These are phyloP conservation scores for Cadophora sp. DNA, from an alignment of 2,329 filamentous ascomycete species.

Conservation along the genomic window DNA sequence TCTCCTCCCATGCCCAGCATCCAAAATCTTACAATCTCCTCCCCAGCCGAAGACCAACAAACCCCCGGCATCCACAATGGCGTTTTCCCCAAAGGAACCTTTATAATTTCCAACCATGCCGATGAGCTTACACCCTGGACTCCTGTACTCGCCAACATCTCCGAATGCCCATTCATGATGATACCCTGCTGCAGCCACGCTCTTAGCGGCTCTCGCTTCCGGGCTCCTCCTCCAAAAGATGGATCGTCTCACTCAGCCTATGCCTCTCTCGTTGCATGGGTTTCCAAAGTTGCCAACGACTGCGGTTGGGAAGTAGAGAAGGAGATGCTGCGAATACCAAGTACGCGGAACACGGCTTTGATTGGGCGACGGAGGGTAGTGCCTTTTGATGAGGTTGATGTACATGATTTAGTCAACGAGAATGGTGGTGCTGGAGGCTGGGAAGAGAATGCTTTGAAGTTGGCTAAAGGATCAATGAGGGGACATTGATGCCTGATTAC, in stretches of 20 bases:
- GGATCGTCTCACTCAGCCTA: conserved; percentile 69
- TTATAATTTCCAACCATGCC: conserved; percentile 96
- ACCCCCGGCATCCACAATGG: conserved; percentile 60
- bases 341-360: conserved; percentile 85
- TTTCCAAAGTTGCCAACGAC: conserved; percentile 70
- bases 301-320: conserved; percentile 80
- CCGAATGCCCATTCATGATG: conserved; percentile 81
- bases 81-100: conserved; percentile 74
- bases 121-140: conserved; percentile 98
- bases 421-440: conserved; percentile 65
- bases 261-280: conserved; percentile 82
- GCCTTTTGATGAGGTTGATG: conserved; percentile 47
- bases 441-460: conserved; percentile 63
- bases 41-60: conserved; percentile 47
- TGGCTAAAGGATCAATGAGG: conserved; percentile 59
- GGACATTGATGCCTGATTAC: conserved; percentile 36
- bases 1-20: conserved; percentile 17
- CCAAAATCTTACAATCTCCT: background rate
- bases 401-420: conserved; percentile 54
- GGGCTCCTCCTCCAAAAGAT: conserved; percentile 63
- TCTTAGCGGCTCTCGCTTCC: conserved; percentile 76
- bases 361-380: conserved; percentile 63
- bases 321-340: conserved; percentile 89
- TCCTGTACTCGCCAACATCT: conserved; percentile 80
- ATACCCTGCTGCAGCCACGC: conserved; percentile 96